These are phyloP conservation scores for Tolypocladium guangdongense DNA, from an alignment of 2,329 filamentous ascomycete species.

Conservation along the genomic window DNA sequence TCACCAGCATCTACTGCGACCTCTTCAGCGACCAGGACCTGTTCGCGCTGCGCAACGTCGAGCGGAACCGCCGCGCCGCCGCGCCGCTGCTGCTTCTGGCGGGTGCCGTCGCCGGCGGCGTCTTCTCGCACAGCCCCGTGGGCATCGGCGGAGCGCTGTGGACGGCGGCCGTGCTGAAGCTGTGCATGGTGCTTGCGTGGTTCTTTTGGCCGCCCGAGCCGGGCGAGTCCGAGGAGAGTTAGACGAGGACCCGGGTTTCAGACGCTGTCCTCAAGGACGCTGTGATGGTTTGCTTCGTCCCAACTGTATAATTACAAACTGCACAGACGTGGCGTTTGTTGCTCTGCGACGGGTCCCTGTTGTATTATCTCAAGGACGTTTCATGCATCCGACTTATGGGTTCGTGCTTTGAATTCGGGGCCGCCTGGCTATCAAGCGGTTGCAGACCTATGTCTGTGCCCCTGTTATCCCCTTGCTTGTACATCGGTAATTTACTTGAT, in stretches of 20 bases:
- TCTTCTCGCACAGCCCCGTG: conserved; percentile 34
- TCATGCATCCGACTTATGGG: too few relatives aligned
- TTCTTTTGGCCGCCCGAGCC: conserved; percentile 45
- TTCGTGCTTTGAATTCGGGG: too few relatives aligned
- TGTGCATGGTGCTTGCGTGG: conserved; percentile 46
- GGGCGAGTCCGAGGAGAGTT: conserved; percentile 16
- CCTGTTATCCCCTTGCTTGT: too few relatives aligned
- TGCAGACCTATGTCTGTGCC: too few relatives aligned
- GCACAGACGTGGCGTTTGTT: too few relatives aligned
- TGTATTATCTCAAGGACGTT: too few relatives aligned
- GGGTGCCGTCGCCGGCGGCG: conserved; percentile 39
- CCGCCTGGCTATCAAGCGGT: too few relatives aligned
- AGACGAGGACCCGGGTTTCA: neutral
- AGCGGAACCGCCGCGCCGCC: conserved; percentile 38
- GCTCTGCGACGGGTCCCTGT: too few relatives aligned
- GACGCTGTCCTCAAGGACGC: neutral
- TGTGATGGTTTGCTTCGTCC: too few relatives aligned
- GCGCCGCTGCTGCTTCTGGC: conserved; percentile 37
- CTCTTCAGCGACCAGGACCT: conserved; percentile 55
- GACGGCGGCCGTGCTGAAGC: conserved; percentile 48
- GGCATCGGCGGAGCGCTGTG: conserved; percentile 46
- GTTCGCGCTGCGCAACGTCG: conserved; percentile 32
- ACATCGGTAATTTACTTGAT: too few relatives aligned
- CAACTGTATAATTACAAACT: too few relatives aligned
- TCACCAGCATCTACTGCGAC: conserved; percentile 77